These are phyloP conservation scores for Diplodia seriata DNA, from an alignment of 2,329 filamentous ascomycete genomes.

Conservation along the genomic window DNA sequence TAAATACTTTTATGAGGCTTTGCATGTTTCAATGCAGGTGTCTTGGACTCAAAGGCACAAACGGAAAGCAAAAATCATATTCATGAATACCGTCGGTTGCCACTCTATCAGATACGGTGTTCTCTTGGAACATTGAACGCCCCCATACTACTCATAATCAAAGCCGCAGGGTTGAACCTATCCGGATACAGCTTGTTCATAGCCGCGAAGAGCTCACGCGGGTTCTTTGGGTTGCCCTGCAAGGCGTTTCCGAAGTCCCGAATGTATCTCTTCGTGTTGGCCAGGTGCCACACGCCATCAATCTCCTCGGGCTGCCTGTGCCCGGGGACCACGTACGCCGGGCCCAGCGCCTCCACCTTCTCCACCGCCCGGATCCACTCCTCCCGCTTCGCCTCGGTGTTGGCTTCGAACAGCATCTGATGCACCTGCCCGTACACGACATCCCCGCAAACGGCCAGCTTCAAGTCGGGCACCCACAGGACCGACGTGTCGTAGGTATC, in stretches of 20 bases:
- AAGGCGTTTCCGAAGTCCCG: conserved; percentile 31
- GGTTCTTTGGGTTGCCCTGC: conserved; percentile 27
- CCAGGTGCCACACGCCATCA: conserved; percentile 42
- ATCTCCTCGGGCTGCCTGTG: conserved; percentile 41
- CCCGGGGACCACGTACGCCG: conserved; percentile 44
- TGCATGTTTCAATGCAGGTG: no score
- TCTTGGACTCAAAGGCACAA: no score
- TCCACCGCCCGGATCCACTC: conserved; percentile 47
- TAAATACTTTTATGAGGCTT: no score
- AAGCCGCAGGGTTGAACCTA: conserved; percentile 33
- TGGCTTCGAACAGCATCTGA: conserved; percentile 47
- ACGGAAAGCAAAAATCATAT: not conserved
- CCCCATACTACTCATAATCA: conserved; percentile 29
- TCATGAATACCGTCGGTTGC: not conserved
- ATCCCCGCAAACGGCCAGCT: conserved; percentile 49
- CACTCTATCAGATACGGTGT: not conserved
- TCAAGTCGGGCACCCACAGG: conserved; percentile 46
- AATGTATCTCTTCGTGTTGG: conserved; percentile 42
- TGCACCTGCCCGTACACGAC: conserved; percentile 50
- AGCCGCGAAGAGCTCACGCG: conserved; percentile 30
- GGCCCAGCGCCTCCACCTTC: conserved; percentile 43
- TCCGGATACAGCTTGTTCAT: conserved; percentile 35
- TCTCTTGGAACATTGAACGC: conserved; percentile 12
- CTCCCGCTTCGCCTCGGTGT: conserved; percentile 42
- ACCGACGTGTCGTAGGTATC: conserved; percentile 43